A percentile compares a stretch with the other conserved stretches of the same genome.
Conservation (phyloP, 1,284 basidiomycete genomes). For the Tausonia pullulans region DNA sequence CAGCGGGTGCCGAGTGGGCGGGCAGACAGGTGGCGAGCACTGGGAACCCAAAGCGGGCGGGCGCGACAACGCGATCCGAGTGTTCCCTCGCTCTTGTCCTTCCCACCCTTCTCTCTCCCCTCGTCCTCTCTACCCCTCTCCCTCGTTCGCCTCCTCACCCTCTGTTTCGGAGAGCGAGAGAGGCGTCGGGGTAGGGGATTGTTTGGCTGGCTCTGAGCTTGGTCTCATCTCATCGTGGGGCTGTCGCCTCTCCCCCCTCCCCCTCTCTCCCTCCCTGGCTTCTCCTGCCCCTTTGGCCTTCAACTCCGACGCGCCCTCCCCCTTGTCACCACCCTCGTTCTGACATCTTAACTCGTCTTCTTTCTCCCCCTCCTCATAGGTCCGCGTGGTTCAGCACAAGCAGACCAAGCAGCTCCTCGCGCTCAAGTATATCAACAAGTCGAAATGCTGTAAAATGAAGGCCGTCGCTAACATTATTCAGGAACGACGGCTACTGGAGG, state of each 20-base stretch:
- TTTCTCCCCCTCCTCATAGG: constrained; percentile 41
- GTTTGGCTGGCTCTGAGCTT: no score
- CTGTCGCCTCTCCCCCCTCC: neutral
- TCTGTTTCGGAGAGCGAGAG: no score
- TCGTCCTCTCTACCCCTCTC: no score
- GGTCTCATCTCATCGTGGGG: no score
- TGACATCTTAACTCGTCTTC: neutral
- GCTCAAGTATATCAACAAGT: constrained; percentile 98
- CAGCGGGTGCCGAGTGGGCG: no score
- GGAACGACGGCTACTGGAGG: constrained; percentile 80
- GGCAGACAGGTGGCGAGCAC: no score
- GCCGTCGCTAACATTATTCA: constrained; percentile 95
- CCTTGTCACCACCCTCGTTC: constrained; percentile 34
- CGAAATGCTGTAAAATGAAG: constrained; percentile 95
- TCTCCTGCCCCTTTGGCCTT: constrained; percentile 25
- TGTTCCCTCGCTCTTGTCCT: no score
- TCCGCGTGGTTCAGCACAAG: constrained; percentile 97
- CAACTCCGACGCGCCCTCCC: neutral
- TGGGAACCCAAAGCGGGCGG: no score
- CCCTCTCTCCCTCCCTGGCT: constrained; percentile 14
- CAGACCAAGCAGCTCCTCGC: constrained; percentile 90
- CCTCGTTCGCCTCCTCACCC: no score
- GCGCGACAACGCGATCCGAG: no score
- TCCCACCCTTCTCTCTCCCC: no score
- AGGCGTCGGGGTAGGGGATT: no score